phyloP scores from a whole-genome alignment of 768 basidiomycete genomes.

The Termitomyces bulborhizus region DNA sequence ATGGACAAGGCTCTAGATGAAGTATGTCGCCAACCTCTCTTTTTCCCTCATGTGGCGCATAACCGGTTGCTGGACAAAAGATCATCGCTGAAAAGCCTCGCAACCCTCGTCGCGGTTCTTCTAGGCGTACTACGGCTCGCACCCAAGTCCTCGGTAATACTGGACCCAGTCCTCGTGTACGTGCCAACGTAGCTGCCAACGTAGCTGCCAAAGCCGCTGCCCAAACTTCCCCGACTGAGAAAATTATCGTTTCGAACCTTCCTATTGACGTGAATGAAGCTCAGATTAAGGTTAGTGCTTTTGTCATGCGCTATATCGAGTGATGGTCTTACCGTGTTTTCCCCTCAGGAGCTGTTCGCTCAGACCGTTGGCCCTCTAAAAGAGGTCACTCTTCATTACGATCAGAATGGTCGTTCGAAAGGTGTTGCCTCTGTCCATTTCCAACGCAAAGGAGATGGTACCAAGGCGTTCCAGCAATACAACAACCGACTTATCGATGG shows the following conservation, averaged over 20 bases:
- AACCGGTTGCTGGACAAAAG: conserved; percentile 29
- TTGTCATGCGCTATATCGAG: neutral
- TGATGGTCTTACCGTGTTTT: neutral
- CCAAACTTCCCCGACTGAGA: conserved; percentile 54
- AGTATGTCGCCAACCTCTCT: conserved; percentile 32
- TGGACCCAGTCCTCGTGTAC: conserved; percentile 38
- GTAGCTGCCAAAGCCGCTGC: conserved; percentile 29
- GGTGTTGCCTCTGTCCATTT: conserved; percentile 88
- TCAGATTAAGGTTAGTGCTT: conserved; percentile 76
- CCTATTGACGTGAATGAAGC: conserved; percentile 89
- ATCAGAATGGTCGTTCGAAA: conserved; percentile 80
- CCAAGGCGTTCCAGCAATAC: conserved; percentile 89
- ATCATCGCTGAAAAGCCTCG: conserved; percentile 64
- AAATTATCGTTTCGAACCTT: conserved; percentile 95
- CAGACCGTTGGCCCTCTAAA: conserved; percentile 84
- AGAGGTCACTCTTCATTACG: conserved; percentile 82
- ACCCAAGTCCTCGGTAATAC: conserved; percentile 56
- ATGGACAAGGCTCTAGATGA: conserved; percentile 88
- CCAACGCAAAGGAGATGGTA: conserved; percentile 80
- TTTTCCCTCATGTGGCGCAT: conserved; percentile 17
- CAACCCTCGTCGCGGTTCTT: conserved; percentile 38
- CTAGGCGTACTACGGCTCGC: conserved; percentile 42
- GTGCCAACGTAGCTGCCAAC: conserved; percentile 41
- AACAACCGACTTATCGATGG: conserved; percentile 99
- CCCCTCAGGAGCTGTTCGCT: conserved; percentile 79